These are phyloP conservation scores for Ophiobolus disseminans DNA, from an alignment of 2,329 filamentous ascomycete species.

Conservation along the genomic window DNA sequence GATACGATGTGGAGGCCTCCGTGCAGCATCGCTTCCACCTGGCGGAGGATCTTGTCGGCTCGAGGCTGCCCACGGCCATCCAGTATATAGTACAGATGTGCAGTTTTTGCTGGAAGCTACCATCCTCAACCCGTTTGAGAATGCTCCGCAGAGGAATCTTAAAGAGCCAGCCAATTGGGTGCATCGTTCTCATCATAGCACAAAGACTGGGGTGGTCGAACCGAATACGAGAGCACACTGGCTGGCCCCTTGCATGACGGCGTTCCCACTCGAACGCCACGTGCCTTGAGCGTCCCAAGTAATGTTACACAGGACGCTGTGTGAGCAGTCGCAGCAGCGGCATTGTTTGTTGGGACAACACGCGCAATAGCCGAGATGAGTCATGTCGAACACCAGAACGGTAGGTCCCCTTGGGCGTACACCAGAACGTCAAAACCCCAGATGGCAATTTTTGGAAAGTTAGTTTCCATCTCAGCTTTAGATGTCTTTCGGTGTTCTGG, in stretches of 20 bases:
- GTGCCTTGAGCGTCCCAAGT: conserved; percentile 9
- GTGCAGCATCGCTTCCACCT: background rate
- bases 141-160: conserved; percentile 4
- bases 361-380: conserved; percentile 39
- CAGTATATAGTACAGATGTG: background rate
- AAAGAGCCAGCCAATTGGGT: conserved; percentile 18
- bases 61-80: background rate
- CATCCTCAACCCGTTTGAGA: background rate
- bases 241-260: conserved; percentile 9
- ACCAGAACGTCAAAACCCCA: conserved; percentile 17
- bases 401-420: too few relatives aligned
- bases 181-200: conserved; percentile 3
- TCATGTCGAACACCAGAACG: conserved; percentile 17
- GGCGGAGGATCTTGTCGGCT: background rate
- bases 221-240: conserved; percentile 6
- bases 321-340: conserved; percentile 24
- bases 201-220: conserved; percentile 7
- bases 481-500: conserved; percentile 6
- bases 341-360: conserved; percentile 25
- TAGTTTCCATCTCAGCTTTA: conserved; percentile 13
- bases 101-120: background rate
- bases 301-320: conserved; percentile 23
- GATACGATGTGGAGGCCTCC: background rate
- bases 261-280: conserved; percentile 8
- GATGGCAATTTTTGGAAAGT: conserved; percentile 11